Evolutionary conservation across 495 filamentous ascomycete genomes (phyloP).

Genomic region (Penicillium antarcticum): DNA sequence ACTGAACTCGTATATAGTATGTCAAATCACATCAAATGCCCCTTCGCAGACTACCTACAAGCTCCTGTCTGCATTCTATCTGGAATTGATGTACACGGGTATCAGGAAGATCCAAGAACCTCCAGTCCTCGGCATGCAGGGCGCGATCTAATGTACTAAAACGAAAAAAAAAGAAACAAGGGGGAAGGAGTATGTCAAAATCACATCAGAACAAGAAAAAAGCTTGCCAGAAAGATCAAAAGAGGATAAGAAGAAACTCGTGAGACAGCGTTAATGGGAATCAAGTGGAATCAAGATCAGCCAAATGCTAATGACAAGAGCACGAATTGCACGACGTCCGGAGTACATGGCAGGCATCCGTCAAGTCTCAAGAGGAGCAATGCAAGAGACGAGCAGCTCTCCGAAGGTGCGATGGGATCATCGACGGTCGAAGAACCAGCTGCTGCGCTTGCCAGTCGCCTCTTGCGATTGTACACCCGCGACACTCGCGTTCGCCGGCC

Average conservation of each 20-base stretch:
- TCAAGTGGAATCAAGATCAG: conserved; percentile 10
- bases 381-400: conserved; percentile 17
- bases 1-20: conserved; percentile 6
- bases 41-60: conserved; percentile 14
- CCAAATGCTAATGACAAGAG: conserved; percentile 22
- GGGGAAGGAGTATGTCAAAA: not conserved
- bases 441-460: conserved; percentile 41
- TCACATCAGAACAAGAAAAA: conserved; percentile 8
- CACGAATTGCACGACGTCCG: conserved; percentile 22
- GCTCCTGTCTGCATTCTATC: conserved; percentile 28
- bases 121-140: conserved; percentile 19
- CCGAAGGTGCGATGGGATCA: conserved; percentile 21
- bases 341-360: conserved; percentile 15
- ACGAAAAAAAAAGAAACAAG: conserved; percentile 5
- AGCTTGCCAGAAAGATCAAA: not conserved
- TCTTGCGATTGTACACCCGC: conserved; percentile 46
- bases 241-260: conserved; percentile 20
- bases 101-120: conserved; percentile 23
- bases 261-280: conserved; percentile 20
- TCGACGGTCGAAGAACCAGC: conserved; percentile 52
- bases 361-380: conserved; percentile 17
- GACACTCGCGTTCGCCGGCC: conserved; percentile 26
- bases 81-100: conserved; percentile 31
- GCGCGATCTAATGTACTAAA: conserved; percentile 29
- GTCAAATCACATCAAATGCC: conserved; percentile 11